Conservation (phyloP, 805 yeast species). For the Torulaspora microellipsoides region DNA sequence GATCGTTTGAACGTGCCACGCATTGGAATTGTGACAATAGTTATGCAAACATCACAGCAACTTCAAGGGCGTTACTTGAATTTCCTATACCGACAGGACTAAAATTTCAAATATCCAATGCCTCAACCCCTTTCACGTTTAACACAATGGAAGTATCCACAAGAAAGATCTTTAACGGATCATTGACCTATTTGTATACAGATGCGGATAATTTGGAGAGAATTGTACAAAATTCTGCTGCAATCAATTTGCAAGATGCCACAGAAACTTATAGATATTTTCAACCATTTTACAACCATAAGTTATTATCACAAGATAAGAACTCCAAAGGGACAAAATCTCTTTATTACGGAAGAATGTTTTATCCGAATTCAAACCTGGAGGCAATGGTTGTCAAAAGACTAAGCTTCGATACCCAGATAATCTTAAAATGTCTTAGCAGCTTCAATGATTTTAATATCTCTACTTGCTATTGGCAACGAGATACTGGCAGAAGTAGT, state of each 20-base stretch:
- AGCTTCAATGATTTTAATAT: conserved; percentile 55
- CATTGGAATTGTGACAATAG: conserved; percentile 78
- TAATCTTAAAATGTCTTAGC: conserved; percentile 71
- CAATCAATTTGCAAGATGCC: conserved; percentile 58
- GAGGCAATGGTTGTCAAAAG: conserved; percentile 83
- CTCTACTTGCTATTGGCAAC: conserved; percentile 67
- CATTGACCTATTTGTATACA: conserved; percentile 75
- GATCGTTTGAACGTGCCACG: conserved; percentile 63
- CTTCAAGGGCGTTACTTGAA: conserved; percentile 62
- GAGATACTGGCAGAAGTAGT: conserved; percentile 56
- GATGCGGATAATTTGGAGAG: conserved; percentile 48
- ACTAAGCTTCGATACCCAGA: conserved; percentile 53
- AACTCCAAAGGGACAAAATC: conserved; percentile 29
- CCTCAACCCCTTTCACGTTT: conserved; percentile 63
- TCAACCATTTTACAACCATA: conserved; percentile 39
- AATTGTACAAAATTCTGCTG: conserved; percentile 45
- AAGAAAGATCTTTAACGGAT: conserved; percentile 69
- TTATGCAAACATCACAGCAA: conserved; percentile 69
- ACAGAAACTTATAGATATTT: conserved; percentile 63
- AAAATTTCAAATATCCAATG: conserved; percentile 62
- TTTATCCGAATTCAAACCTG: conserved; percentile 77
- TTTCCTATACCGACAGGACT: conserved; percentile 68
- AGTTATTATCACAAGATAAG: conserved; percentile 14
- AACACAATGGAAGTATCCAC: conserved; percentile 63
- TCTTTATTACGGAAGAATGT: conserved; percentile 78